A percentile compares a stretch with the other conserved stretches of the same genome.
Evolutionary conservation across 1,284 basidiomycete genomes (phyloP).

Genomic region (Hemileia vastatrix): DNA sequence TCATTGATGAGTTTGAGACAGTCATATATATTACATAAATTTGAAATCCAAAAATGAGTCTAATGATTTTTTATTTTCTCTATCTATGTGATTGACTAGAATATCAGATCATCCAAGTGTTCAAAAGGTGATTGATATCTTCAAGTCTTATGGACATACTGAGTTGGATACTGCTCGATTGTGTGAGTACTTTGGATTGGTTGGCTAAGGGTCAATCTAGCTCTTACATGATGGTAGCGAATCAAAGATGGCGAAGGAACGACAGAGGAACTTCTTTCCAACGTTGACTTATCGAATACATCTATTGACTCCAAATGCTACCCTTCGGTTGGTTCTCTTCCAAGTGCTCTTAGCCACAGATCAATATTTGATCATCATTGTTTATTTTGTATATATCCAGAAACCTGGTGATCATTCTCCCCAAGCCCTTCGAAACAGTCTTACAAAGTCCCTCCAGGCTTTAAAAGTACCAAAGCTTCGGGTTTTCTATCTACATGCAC

Average conservation of each 20-base stretch:
- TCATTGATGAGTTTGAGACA: not conserved
- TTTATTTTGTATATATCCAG: not conserved
- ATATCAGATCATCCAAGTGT: not conserved
- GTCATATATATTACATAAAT: not conserved
- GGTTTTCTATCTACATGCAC: slow-evolving; percentile 21
- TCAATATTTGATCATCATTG: not conserved
- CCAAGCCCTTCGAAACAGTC: not conserved
- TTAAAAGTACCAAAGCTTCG: not conserved
- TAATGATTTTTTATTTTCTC: no score
- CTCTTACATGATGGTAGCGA: not conserved
- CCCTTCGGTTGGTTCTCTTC: not conserved
- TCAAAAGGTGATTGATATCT: slow-evolving; percentile 31
- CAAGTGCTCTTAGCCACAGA: not conserved
- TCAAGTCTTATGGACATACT: slow-evolving; percentile 32
- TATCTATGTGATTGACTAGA: no score
- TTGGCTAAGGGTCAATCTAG: not conserved
- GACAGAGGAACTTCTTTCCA: not conserved
- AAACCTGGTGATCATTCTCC: slow-evolving; percentile 1
- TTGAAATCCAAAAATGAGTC: not conserved
- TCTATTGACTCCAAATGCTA: slow-evolving; percentile 10
- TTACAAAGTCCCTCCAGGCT: not conserved
- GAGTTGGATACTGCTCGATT: slow-evolving; percentile 36
- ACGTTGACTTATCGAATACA: not conserved
- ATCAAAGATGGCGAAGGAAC: not conserved
- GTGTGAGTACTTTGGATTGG: slow-evolving; percentile 25